Evolutionary conservation across 768 basidiomycete genomes (phyloP).

Genomic region (Mycena amicta): DNA sequence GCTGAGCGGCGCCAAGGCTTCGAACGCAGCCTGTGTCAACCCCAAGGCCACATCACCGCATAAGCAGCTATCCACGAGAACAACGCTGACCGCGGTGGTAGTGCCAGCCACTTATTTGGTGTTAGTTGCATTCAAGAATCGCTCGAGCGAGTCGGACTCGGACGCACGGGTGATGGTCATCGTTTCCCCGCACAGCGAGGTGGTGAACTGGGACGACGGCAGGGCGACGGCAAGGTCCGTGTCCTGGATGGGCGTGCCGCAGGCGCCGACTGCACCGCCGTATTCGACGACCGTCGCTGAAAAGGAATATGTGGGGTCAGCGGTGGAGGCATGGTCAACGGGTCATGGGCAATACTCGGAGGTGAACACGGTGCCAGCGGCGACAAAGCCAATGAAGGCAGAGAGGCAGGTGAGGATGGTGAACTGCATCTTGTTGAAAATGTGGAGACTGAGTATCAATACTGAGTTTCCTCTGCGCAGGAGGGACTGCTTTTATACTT

Average conservation of each 20-base stretch:
- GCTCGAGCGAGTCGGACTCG: background rate
- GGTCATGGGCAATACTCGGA: no score
- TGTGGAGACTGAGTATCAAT: no score
- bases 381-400: no score
- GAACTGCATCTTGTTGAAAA: no score
- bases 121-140: background rate
- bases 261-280: background rate
- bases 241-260: conserved; percentile 1
- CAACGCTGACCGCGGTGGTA: background rate
- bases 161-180: background rate
- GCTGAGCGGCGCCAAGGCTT: background rate
- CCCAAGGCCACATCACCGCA: background rate
- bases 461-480: no score
- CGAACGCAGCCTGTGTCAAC: background rate
- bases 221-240: conserved; percentile 2
- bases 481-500: no score
- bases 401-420: no score
- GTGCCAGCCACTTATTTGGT: background rate
- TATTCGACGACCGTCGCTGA: conserved; percentile 2
- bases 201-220: background rate
- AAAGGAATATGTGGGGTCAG: no score
- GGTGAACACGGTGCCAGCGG: no score
- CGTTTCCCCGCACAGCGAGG: background rate
- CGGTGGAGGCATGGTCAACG: no score
- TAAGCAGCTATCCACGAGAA: background rate